Conservation (phyloP, 2,329 filamentous ascomycete species). For the Cryphonectria radicalis region DNA sequence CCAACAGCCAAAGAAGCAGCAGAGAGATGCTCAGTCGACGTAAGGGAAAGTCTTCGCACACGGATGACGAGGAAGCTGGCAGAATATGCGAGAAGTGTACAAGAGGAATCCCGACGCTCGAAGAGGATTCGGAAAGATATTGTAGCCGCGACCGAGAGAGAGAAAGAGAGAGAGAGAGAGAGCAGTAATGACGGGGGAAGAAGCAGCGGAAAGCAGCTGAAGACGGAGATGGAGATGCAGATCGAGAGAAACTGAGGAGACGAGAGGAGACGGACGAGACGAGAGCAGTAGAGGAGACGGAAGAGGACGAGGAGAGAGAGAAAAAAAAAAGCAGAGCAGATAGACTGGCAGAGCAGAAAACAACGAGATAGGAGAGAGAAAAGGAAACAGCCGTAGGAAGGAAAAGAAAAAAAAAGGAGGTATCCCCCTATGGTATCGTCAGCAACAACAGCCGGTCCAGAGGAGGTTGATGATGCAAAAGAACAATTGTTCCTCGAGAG, state of each 20-base stretch:
- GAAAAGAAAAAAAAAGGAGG: conserved; percentile 37
- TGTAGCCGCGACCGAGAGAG: conserved; percentile 19
- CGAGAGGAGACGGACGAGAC: conserved; percentile 25
- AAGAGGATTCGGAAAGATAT: conserved; percentile 32
- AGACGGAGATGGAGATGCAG: conserved; percentile 32
- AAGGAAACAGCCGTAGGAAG: conserved; percentile 45
- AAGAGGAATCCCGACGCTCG: conserved; percentile 31
- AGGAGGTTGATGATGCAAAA: conserved; percentile 41
- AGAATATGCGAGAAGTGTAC: conserved; percentile 30
- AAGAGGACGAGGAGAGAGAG: conserved; percentile 39
- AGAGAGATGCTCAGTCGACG: conserved; percentile 23
- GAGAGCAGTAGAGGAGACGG: conserved; percentile 33
- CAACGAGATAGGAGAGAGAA: conserved; percentile 42
- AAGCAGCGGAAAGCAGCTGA: conserved; percentile 14
- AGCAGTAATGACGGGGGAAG: conserved; percentile 14
- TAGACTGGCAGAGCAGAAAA: conserved; percentile 37
- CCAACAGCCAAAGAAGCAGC: conserved; percentile 24
- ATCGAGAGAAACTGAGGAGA: conserved; percentile 32
- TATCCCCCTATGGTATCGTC: conserved; percentile 44
- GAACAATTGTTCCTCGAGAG: conserved; percentile 12
- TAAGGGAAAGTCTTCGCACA: conserved; percentile 28
- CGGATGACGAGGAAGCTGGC: conserved; percentile 22
- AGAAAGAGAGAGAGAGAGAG: background rate
- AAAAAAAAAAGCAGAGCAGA: conserved; percentile 32
- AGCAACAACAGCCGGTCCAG: conserved; percentile 43